Conservation (phyloP, 495 filamentous ascomycete species). For the Daldinia childiae region DNA sequence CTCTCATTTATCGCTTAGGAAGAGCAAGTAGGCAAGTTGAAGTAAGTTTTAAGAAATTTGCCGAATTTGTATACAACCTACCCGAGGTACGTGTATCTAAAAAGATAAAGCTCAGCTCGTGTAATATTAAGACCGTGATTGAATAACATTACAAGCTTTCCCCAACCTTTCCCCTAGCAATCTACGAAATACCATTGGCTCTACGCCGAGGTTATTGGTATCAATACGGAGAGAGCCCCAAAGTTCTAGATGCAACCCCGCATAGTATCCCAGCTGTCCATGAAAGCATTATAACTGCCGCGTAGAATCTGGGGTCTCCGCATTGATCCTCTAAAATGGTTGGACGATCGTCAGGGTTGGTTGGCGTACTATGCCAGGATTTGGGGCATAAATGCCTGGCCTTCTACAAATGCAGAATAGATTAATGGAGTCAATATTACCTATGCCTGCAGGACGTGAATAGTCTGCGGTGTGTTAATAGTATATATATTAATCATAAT, state of each 20-base stretch:
- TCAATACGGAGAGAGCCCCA: background rate
- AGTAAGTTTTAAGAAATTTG: no score
- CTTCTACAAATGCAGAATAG: background rate
- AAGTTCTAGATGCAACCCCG: background rate
- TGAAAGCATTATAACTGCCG: constrained; percentile 28
- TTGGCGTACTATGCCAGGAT: background rate
- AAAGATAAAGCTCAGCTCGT: no score
- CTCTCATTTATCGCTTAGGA: no score
- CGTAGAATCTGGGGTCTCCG: constrained; percentile 28
- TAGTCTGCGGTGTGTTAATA: background rate
- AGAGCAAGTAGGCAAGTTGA: no score
- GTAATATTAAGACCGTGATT: no score
- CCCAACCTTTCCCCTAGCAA: background rate
- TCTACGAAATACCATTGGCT: background rate
- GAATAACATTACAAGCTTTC: no score
- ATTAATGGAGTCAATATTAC: background rate
- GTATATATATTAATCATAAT: background rate
- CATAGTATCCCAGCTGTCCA: background rate
- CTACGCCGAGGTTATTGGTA: background rate
- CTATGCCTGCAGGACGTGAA: background rate
- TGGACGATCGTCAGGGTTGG: constrained; percentile 8
- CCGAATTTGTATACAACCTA: no score
- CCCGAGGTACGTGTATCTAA: no score
- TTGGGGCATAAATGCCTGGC: constrained; percentile 1
- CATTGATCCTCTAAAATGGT: constrained; percentile 1